Evolutionary conservation across 2,329 filamentous ascomycete species (phyloP), one percentile per base, ranked within the genome.

Genomic region (Aspergillus thermomutatus): DNA sequence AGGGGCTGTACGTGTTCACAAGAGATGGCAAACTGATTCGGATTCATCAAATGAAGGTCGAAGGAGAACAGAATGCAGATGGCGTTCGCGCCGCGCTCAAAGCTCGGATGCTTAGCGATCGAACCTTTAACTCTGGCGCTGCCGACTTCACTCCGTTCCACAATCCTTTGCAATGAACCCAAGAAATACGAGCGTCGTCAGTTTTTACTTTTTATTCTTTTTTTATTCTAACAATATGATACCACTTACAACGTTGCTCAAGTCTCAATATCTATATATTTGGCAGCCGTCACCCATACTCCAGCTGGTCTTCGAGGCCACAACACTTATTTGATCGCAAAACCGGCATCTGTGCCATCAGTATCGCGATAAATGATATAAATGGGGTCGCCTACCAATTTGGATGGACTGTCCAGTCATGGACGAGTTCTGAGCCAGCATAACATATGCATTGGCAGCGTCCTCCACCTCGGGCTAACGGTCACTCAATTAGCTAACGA

Each of bases 391-490:
- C 72, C 61, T 67, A 79, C 77, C 76, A 58, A 79, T 67, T 58
- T 73, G 70, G 52, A 79, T 66, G 25, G 74, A 63, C 57, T 78
- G 75, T 47, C 77, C 77, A 3, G 77, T 80, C 71, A 79, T 77
- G 23, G 77, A 79, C 11, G 70, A 64, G 56, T 79, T 79, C 57
- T 79, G 76, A 14, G 75, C 74, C 47, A 77, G 62, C 27, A 70
- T 69, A 28, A 75, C 56, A 54, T 71, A 79, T 52, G 72, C 65
- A 50, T 77, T 69, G 49, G 76, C 76, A 47, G 71, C 71, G 55
- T 77, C 76, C 37, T 79, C 75, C 14, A 79, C 59, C 50, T 73
- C 71, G 50, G 72, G 72, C 77, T 77, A 49, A 49, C 50, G 23
- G 31, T 50, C 23, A 40, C 7, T 27, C 27, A 10, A 31, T 65